phyloP scores from a whole-genome alignment of 495 filamentous ascomycete species.

The Aspergillus coremiiformis region DNA sequence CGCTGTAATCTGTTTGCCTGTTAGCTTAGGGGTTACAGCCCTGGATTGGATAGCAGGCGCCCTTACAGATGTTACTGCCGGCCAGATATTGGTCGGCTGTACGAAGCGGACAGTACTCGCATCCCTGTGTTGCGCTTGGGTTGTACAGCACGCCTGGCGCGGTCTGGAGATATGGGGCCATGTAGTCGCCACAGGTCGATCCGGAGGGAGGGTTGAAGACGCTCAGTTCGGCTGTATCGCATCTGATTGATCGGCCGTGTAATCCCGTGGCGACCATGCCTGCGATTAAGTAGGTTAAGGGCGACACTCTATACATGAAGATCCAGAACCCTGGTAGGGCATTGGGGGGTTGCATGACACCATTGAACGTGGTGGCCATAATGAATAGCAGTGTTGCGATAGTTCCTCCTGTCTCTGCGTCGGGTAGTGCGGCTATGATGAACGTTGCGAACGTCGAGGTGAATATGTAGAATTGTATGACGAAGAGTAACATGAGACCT shows the following conservation, averaged over 20 bases:
- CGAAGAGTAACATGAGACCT: slow-evolving; percentile 45
- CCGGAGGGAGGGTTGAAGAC: slow-evolving; percentile 45
- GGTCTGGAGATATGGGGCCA: slow-evolving; percentile 25
- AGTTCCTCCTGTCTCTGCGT: slow-evolving; percentile 49
- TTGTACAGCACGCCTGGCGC: slow-evolving; percentile 40
- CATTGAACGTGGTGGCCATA: slow-evolving; percentile 55
- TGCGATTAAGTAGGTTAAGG: slow-evolving; percentile 52
- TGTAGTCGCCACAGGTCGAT: slow-evolving; percentile 43
- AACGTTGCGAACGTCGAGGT: slow-evolving; percentile 61
- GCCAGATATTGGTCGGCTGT: slow-evolving; percentile 45
- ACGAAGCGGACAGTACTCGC: slow-evolving; percentile 38
- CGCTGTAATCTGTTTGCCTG: slow-evolving; percentile 24
- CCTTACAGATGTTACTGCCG: slow-evolving; percentile 39
- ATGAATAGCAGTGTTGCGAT: slow-evolving; percentile 55
- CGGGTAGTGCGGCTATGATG: slow-evolving; percentile 41
- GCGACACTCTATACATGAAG: slow-evolving; percentile 50
- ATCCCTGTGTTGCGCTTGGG: slow-evolving; percentile 30
- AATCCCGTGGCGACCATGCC: slow-evolving; percentile 44
- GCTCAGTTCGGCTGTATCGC: slow-evolving; percentile 41
- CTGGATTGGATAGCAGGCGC: no score
- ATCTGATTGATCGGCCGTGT: slow-evolving; percentile 35
- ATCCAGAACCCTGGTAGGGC: slow-evolving; percentile 51
- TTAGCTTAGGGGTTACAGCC: no score
- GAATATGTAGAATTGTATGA: slow-evolving; percentile 61
- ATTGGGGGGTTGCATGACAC: slow-evolving; percentile 47